These are phyloP conservation scores for Aspergillus nidulans DNA, from an alignment of 495 filamentous ascomycete species.

Conservation along the genomic window DNA sequence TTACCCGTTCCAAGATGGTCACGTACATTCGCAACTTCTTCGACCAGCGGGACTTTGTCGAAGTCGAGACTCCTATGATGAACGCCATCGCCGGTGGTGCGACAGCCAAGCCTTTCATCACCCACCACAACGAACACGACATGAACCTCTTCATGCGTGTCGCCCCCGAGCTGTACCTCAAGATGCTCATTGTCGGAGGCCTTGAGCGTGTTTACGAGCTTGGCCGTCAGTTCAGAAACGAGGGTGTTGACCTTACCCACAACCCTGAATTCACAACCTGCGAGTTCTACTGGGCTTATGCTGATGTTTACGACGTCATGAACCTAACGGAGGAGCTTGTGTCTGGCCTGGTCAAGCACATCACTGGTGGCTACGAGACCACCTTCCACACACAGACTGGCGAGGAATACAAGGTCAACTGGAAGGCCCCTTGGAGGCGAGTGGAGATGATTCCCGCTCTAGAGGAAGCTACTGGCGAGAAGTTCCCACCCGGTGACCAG, in stretches of 20 bases:
- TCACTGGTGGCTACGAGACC: slow-evolving; percentile 82
- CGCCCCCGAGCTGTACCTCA: slow-evolving; percentile 92
- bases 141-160: slow-evolving; percentile 93
- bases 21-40: slow-evolving; percentile 82
- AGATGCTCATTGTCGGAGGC: slow-evolving; percentile 92
- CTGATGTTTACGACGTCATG: slow-evolving; percentile 92
- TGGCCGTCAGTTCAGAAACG: slow-evolving; percentile 88
- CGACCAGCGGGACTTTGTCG: slow-evolving; percentile 77
- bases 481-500: slow-evolving; percentile 84
- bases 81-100: slow-evolving; percentile 93
- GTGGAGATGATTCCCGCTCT: slow-evolving; percentile 96
- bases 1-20: slow-evolving; percentile 79
- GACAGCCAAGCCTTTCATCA: slow-evolving; percentile 92
- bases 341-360: slow-evolving; percentile 81
- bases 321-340: slow-evolving; percentile 90
- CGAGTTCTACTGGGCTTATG: slow-evolving; percentile 96
- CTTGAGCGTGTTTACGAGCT: slow-evolving; percentile 91
- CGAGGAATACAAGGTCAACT: slow-evolving; percentile 85
- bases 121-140: slow-evolving; percentile 90
- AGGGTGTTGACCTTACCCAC: slow-evolving; percentile 93
- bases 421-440: slow-evolving; percentile 88
- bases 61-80: slow-evolving; percentile 99
- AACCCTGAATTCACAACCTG: slow-evolving; percentile 98
- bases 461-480: slow-evolving; percentile 84
- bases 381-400: slow-evolving; percentile 77